These are phyloP conservation scores for Dentipellis fragilis DNA, from an alignment of 768 basidiomycete species.

Conservation along the genomic window DNA sequence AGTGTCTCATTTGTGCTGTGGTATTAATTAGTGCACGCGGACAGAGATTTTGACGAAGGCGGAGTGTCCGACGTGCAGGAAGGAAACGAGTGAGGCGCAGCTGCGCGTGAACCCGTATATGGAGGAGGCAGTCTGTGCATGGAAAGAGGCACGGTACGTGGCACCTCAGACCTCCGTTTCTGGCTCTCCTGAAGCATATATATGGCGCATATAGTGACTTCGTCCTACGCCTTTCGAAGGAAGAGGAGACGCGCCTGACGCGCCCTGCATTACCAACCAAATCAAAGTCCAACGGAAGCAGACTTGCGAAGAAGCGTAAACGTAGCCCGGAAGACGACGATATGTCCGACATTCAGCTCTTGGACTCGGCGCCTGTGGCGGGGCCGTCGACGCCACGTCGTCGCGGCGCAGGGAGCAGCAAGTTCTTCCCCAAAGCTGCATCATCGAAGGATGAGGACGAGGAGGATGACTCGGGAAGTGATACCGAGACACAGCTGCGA, in stretches of 20 bases:
- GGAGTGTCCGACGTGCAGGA: conserved; percentile 28
- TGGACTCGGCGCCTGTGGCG: background rate
- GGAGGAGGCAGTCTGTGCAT: conserved; percentile 27
- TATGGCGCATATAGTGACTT: conserved; percentile 3
- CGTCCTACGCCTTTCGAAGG: conserved; percentile 4
- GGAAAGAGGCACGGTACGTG: conserved; percentile 26
- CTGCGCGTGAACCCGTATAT: conserved; percentile 27
- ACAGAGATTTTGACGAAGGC: conserved; percentile 23
- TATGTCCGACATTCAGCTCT: background rate
- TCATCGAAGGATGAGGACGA: background rate
- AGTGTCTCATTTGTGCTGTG: background rate
- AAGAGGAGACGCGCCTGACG: background rate
- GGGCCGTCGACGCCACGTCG: background rate
- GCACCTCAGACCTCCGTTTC: background rate
- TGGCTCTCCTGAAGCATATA: background rate
- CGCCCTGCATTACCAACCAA: background rate
- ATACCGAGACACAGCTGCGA: background rate
- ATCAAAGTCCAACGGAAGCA: background rate
- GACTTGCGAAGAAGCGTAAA: conserved; percentile 12
- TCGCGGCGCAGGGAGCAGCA: background rate
- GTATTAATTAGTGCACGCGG: conserved; percentile 27
- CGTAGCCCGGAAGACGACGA: conserved; percentile 1
- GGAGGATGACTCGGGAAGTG: background rate
- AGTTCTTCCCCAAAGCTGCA: background rate
- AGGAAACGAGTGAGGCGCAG: conserved; percentile 20